Evolutionary conservation across 129 eudicot genomes (phyloP), one percentile per base, ranked within the genome.

Genomic region (Escallonia herrerae): DNA sequence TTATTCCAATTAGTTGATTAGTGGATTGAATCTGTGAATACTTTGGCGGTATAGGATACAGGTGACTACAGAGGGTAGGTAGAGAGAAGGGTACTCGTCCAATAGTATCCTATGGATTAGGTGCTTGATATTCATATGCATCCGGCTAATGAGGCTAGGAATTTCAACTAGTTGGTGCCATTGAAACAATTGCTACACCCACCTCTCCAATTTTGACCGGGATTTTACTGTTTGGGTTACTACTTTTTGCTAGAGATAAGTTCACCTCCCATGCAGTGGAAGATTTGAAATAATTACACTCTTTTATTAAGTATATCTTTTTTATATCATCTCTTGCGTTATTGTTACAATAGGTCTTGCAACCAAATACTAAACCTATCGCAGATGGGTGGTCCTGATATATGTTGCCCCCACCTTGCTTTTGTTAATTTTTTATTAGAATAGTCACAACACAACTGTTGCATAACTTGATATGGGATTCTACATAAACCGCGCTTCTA

Each of bases 21-120:
- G 59, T 50, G 49, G 38, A 44, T 50, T 14, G 59, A 51, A 37
- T 3, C 38, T 69, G 67, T 60, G 49, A 49, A 49, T 58, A 22
- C 33, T 47, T 50, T 40, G 68, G 62, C 51, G 60, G 60, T 65
- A 50, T 39, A 64, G 69, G 55, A 46, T 39, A 65, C 45, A 38
- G 22, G 47, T 65, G 22, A 50, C 58, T 9, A 58, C 14, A 65
- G 42, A 11, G 52, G 11, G 54, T 9, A 7, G 52, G 10, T 6
- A 38, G 58, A 50, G 38, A 50, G 12, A 49, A 10, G 6, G 58
- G 43, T 58, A 10, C 47, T 48, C 37, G 38, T 65, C 2, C 1
- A 40, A 15, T 40, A 62, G 44, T 6, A 33, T 22, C 10, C 13
- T 46, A 14, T 46, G 68, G 56, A 15, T 47, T 48, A 22, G 56